Evolutionary conservation across 2,329 filamentous ascomycete genomes (phyloP).

Genomic region (Fusarium concolor): DNA sequence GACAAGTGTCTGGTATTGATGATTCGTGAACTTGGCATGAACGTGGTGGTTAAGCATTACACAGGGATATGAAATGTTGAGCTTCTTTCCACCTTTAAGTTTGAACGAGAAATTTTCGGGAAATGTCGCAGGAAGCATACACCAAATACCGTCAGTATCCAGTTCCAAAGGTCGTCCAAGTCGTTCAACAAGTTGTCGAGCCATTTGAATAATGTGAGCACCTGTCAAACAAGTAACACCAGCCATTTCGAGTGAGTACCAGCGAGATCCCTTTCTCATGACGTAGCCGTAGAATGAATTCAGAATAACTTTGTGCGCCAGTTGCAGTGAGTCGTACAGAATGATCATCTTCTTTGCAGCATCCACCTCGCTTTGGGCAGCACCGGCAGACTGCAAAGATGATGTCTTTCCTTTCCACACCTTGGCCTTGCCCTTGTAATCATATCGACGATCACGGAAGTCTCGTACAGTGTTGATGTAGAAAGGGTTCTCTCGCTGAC

Average conservation of each 20-base stretch:
- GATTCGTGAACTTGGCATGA: constrained; percentile 93
- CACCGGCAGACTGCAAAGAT: constrained; percentile 83
- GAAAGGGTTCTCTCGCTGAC: constrained; percentile 97
- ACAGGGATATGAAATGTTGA: constrained; percentile 96
- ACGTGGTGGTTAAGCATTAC: constrained; percentile 99
- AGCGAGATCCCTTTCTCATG: constrained; percentile 98
- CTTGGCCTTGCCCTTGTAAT: constrained; percentile 98
- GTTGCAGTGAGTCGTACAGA: constrained; percentile 92
- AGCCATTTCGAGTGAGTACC: constrained; percentile 99
- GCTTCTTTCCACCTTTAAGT: constrained; percentile 93
- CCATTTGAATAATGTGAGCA: constrained; percentile 96
- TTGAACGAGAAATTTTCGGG: constrained; percentile 97
- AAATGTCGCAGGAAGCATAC: constrained; percentile 95
- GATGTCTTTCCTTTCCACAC: constrained; percentile 99
- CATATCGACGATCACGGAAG: constrained; percentile 96
- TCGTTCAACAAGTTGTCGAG: constrained; percentile 90
- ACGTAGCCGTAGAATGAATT: constrained; percentile 99
- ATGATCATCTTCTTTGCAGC: constrained; percentile 99
- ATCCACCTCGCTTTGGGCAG: constrained; percentile 80
- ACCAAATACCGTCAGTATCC: constrained; percentile 99
- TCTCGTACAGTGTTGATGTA: constrained; percentile 96
- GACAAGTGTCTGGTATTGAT: constrained; percentile 92
- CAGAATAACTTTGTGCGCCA: constrained; percentile 98
- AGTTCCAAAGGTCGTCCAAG: constrained; percentile 93
- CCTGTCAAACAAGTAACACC: constrained; percentile 97